These are phyloP conservation scores for Penicillium palitans DNA, from an alignment of 2,329 filamentous ascomycete genomes.

Conservation along the genomic window DNA sequence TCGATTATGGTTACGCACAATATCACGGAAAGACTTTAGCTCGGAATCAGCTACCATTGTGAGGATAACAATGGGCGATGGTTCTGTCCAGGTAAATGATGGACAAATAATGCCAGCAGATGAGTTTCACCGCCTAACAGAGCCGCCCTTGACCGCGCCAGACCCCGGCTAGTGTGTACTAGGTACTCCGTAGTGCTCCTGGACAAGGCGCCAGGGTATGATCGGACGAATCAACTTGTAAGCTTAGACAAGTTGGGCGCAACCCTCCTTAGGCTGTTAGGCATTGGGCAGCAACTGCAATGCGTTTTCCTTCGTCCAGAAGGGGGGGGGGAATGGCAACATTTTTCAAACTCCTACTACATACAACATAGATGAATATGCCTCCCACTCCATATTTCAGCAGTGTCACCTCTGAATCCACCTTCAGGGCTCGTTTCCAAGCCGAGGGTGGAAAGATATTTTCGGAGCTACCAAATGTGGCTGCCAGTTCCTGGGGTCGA, in stretches of 20 bases:
- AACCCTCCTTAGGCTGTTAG: no score
- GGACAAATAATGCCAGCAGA: neutral
- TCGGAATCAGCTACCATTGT: constrained; percentile 2
- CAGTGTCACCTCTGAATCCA: neutral
- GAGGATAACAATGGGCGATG: neutral
- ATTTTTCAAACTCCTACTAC: neutral
- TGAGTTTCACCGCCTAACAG: neutral
- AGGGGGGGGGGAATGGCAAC: neutral
- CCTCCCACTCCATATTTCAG: neutral
- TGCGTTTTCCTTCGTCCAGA: neutral
- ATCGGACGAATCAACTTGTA: neutral
- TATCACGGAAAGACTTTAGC: constrained; percentile 4
- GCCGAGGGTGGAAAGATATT: neutral
- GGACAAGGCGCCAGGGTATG: no score
- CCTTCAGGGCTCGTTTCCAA: neutral
- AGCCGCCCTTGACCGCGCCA: neutral
- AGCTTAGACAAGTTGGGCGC: neutral
- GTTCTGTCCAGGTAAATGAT: neutral
- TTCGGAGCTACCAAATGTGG: neutral
- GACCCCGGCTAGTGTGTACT: no score
- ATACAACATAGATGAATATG: neutral
- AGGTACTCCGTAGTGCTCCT: no score
- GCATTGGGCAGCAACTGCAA: neutral
- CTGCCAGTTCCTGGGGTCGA: neutral
- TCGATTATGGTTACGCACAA: neutral